These are phyloP conservation scores for Plectosphaerella sp. DNA, from an alignment of 2,329 filamentous ascomycete genomes.

Conservation along the genomic window DNA sequence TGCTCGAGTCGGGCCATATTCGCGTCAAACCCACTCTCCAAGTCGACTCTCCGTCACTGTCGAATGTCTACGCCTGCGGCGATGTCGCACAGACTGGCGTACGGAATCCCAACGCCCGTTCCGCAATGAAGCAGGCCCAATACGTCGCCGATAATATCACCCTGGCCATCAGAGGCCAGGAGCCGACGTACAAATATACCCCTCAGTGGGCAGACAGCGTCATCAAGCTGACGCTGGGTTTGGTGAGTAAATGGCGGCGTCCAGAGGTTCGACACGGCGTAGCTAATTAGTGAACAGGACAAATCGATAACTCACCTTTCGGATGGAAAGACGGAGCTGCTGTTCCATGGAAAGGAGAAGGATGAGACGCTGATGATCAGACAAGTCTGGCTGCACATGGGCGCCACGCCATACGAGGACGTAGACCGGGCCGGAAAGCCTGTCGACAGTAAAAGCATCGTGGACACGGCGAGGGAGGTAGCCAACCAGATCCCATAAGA, in stretches of 20 bases:
- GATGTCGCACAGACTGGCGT: slow-evolving; percentile 54
- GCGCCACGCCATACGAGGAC: slow-evolving; percentile 40
- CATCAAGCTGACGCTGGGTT: slow-evolving; percentile 50
- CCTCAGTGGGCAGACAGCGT: slow-evolving; percentile 41
- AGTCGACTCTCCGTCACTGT: slow-evolving; percentile 39
- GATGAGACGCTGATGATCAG: slow-evolving; percentile 38
- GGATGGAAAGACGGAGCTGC: slow-evolving; percentile 36
- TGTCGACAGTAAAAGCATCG: neutral
- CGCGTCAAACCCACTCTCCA: slow-evolving; percentile 53
- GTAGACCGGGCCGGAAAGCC: slow-evolving; percentile 6
- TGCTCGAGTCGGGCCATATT: slow-evolving; percentile 45
- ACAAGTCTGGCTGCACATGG: slow-evolving; percentile 36
- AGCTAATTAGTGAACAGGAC: slow-evolving; percentile 25
- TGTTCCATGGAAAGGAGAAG: slow-evolving; percentile 35
- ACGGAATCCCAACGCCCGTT: slow-evolving; percentile 48
- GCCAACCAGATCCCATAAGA: neutral
- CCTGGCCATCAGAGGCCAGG: slow-evolving; percentile 34
- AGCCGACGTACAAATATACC: slow-evolving; percentile 32
- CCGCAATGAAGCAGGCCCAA: slow-evolving; percentile 48
- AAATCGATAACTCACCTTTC: slow-evolving; percentile 38
- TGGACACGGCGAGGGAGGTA: slow-evolving; percentile 2
- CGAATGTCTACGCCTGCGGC: slow-evolving; percentile 58
- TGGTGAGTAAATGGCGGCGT: slow-evolving; percentile 31
- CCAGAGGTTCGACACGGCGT: neutral
- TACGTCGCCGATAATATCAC: slow-evolving; percentile 52